Evolutionary conservation across 2,329 filamentous ascomycete species (phyloP), one percentile per base, ranked within the genome.

Genomic region (Aspergillus unguis): DNA sequence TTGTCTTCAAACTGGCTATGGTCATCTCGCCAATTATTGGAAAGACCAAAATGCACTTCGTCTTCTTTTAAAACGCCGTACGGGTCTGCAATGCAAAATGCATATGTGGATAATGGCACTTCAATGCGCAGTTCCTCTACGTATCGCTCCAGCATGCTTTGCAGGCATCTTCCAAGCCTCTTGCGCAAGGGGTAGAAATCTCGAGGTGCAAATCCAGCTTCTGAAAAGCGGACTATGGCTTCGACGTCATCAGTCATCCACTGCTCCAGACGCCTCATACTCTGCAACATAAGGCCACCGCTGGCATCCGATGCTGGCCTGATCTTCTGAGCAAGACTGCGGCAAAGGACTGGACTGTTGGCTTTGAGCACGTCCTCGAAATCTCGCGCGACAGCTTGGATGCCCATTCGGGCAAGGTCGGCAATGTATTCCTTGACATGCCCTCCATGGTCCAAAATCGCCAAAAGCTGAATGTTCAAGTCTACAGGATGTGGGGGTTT

Each of bases 41-140:
- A 82, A 57, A 85, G 83, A 1, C 74, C 71, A 2, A 85, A 62
- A 51, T 83, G 78, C 0, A 85, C 71, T 58, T 85, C 79, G 4
- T 80, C 75, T 23, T 80, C 78, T 32, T 72, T 61, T 0, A 86
- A 67, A 1, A 80, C 68, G 0, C 73, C 75, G 2, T 72, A 68
- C 0, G 79, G 81, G 63, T 86, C 83, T 1, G 80, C 79, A 10
- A 85, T 72, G 17, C 82, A 84, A 54, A 76, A 79, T 0, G 81
- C 71, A 58, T 75, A 78, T 0, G 82, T 81, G 0, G 81, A 81
- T 17, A 75, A 70, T 0, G 72, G 70, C 2, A 84, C 65, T 6
- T 72, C 71, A 17, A 84, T 75, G 28, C 73, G 71, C 9, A 82
- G 62, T 17, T 76, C 75, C 5, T 76, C 66, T 10, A 78, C 71